These are phyloP conservation scores for Eruca vesicaria DNA, from an alignment of 441 rosid genomes.

Conservation along the genomic window DNA sequence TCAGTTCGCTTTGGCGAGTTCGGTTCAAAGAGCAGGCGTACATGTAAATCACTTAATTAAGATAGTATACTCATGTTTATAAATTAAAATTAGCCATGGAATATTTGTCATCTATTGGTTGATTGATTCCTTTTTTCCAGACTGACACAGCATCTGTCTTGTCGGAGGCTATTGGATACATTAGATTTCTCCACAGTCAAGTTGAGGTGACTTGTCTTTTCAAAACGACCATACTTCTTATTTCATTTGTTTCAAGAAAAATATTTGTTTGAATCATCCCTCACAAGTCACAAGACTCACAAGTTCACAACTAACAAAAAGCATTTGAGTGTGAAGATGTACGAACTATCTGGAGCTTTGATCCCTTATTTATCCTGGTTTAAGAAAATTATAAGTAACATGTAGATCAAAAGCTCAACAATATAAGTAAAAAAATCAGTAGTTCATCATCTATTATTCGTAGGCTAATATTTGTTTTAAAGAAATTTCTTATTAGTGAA, in stretches of 20 bases:
- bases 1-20: too few relatives aligned
- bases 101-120: slow-evolving; percentile 7
- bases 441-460: neutral
- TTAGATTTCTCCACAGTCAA: slow-evolving; percentile 97
- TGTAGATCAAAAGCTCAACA: neutral
- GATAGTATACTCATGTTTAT: neutral
- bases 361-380: too few relatives aligned
- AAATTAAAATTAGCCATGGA: neutral
- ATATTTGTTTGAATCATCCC: slow-evolving; percentile 17
- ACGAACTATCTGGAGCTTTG: neutral
- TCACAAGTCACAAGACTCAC: too few relatives aligned
- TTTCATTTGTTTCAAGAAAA: slow-evolving; percentile 13
- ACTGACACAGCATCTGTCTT: slow-evolving; percentile 99
- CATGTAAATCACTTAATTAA: slow-evolving; percentile 8
- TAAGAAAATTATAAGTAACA: neutral
- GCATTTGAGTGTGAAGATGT: neutral
- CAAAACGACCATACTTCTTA: slow-evolving; percentile 26
- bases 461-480: neutral
- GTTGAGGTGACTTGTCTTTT: slow-evolving; percentile 73
- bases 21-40: too few relatives aligned
- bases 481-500: neutral
- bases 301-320: slow-evolving; percentile 11
- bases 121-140: slow-evolving; percentile 52
- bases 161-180: slow-evolving; percentile 91
- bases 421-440: neutral